Conservation (phyloP, 306 rosid genomes). For the Lupinus albus region DNA sequence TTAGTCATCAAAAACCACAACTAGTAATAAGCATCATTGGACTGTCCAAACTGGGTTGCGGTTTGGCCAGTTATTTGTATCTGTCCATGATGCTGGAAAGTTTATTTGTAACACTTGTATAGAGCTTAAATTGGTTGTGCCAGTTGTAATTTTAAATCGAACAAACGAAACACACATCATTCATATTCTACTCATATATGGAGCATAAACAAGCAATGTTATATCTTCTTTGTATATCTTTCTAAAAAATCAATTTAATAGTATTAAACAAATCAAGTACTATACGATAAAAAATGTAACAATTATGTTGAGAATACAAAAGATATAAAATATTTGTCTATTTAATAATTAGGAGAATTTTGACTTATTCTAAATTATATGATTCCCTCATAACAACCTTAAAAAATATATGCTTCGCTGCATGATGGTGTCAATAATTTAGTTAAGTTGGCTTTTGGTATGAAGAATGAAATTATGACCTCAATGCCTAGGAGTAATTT, state of each 20-base stretch:
- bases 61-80: conserved; percentile 25
- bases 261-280: too few relatives aligned
- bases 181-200: background rate
- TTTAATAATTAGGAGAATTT: too few relatives aligned
- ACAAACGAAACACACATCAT: conserved; percentile 8
- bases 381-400: conserved; percentile 1
- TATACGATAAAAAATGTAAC: too few relatives aligned
- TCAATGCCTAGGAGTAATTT: too few relatives aligned
- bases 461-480: too few relatives aligned
- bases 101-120: conserved; percentile 29
- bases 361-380: background rate
- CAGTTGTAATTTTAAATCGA: conserved; percentile 30
- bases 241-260: too few relatives aligned
- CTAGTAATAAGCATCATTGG: conserved; percentile 35
- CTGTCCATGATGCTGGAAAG: conserved; percentile 47
- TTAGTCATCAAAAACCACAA: background rate
- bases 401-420: background rate
- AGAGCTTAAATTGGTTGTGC: conserved; percentile 40
- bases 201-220: background rate
- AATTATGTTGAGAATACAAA: too few relatives aligned
- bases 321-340: too few relatives aligned
- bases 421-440: background rate
- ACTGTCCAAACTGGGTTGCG: background rate
- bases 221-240: too few relatives aligned
- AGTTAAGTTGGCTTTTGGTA: background rate